These are phyloP conservation scores for Chaetomium tenue DNA, from an alignment of 495 filamentous ascomycete species.

Conservation along the genomic window DNA sequence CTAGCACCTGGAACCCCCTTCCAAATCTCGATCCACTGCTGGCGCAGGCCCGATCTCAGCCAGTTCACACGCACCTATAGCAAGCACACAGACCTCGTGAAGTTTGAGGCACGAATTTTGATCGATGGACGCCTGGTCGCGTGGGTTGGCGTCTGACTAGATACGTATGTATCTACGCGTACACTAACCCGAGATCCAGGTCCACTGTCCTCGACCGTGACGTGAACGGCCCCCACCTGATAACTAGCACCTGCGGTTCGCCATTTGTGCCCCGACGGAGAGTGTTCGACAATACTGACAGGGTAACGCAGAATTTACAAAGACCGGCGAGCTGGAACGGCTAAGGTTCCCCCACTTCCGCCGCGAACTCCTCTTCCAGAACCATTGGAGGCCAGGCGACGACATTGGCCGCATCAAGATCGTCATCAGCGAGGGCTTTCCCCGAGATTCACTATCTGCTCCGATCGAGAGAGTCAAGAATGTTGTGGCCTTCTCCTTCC, in stretches of 20 bases:
- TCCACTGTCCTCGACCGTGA: conserved; percentile 55
- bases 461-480: conserved; percentile 72
- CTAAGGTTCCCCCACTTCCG: conserved; percentile 76
- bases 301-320: conserved; percentile 54
- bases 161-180: neutral
- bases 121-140: conserved; percentile 67
- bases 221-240: conserved; percentile 59
- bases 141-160: conserved; percentile 51
- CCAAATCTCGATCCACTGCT: conserved; percentile 77
- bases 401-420: conserved; percentile 71
- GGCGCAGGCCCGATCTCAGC: conserved; percentile 66
- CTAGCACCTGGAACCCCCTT: conserved; percentile 60
- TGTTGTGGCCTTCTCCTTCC: conserved; percentile 76
- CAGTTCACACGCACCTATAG: conserved; percentile 59
- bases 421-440: conserved; percentile 73
- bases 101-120: conserved; percentile 67
- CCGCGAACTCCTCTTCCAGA: conserved; percentile 65
- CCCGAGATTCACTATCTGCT: conserved; percentile 45
- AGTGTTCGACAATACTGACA: conserved; percentile 10
- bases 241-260: conserved; percentile 51
- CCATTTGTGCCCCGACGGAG: neutral
- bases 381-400: conserved; percentile 70
- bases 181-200: conserved; percentile 36
- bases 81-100: conserved; percentile 58
- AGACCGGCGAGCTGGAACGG: conserved; percentile 58